Conservation (phyloP, 208 protist genomes). For the Acanthamoeba triangularis region DNA sequence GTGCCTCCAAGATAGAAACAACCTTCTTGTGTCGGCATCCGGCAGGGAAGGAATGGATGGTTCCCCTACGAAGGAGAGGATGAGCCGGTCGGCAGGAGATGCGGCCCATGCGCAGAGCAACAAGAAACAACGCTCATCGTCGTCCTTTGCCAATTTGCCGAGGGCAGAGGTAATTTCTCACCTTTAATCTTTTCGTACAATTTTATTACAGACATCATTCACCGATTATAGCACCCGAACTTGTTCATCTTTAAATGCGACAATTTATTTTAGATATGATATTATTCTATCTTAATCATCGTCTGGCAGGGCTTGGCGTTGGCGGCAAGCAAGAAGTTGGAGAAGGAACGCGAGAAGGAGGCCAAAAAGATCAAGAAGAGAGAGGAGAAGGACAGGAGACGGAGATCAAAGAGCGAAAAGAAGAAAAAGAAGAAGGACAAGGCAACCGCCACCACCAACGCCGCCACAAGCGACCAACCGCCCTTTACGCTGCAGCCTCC, state of each 20-base stretch:
- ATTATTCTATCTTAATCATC: background rate
- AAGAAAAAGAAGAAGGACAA: conserved; percentile 48
- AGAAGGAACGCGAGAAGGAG: conserved; percentile 47
- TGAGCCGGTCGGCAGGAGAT: background rate
- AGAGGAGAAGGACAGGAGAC: background rate
- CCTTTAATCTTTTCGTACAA: background rate
- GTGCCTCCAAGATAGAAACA: too few relatives aligned
- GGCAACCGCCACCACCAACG: too few relatives aligned
- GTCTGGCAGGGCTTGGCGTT: background rate
- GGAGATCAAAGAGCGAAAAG: conserved; percentile 19
- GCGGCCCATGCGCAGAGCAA: background rate
- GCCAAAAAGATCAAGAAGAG: conserved; percentile 22
- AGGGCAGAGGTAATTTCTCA: background rate
- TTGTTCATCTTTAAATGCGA: background rate
- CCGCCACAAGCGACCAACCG: background rate
- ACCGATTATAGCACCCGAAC: too few relatives aligned
- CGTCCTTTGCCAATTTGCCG: background rate
- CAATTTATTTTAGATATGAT: background rate
- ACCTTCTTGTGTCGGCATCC: too few relatives aligned
- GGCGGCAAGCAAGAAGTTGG: conserved; percentile 4
- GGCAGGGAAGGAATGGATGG: too few relatives aligned
- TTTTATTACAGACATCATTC: background rate
- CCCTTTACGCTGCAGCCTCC: background rate
- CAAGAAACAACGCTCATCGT: background rate
- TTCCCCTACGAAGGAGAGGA: background rate